phyloP scores from a whole-genome alignment of 164 flowering plant genomes.

The Kalanchoe fedtschenkoi region DNA sequence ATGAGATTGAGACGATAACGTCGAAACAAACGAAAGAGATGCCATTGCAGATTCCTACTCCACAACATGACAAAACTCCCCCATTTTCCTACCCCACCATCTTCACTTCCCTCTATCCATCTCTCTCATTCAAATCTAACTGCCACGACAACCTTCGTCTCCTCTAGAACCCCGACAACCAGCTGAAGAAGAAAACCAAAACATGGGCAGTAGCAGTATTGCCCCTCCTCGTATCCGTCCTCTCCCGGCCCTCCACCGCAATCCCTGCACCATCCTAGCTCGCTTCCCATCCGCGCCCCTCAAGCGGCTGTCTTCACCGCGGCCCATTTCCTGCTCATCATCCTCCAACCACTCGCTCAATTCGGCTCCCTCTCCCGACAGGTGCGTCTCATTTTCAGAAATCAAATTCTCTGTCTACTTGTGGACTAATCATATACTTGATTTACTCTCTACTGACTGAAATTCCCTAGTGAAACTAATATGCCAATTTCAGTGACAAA shows the following conservation, averaged over 20 bases:
- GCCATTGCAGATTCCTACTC: too few species aligned
- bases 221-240: neutral
- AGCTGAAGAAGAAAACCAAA: neutral
- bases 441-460: neutral
- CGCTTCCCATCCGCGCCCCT: neutral
- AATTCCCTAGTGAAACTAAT: neutral
- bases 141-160: too few species aligned
- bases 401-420: neutral
- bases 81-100: neutral
- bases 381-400: neutral
- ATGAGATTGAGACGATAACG: too few species aligned
- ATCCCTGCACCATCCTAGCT: neutral
- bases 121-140: neutral
- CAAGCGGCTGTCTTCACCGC: neutral
- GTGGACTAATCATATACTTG: too few species aligned
- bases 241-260: neutral
- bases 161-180: too few species aligned
- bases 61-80: neutral
- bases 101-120: neutral
- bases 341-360: neutral
- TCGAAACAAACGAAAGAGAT: too few species aligned
- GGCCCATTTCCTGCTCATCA: neutral
- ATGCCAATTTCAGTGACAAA: too few species aligned
- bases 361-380: neutral
- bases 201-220: neutral